Base-by-base conservation (phyloP, 306 rosid genomes). In the Prinsepia uniflora region DNA sequence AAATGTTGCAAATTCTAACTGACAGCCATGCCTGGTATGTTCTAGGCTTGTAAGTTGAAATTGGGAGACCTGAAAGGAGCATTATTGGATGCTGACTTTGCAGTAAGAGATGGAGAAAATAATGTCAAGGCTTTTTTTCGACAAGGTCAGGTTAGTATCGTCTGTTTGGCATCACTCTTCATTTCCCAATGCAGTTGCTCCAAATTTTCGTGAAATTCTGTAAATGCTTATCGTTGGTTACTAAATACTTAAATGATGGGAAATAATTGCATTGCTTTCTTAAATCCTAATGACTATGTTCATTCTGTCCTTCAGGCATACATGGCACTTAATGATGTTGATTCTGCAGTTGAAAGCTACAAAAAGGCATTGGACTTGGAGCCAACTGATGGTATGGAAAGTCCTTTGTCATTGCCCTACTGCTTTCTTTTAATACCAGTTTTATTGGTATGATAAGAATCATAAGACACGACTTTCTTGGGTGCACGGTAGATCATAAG, bases 51-150 rank as follows among this genome's bases (percentile, higher is more conserved):
- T 81, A 90, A 92, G 66, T 81, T 92, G 87, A 92, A 92, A 75
- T 59, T 92, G 73, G 91, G 96, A 44, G 96, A 92, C 79, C 75
- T 86, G 77, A 90, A 90, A 77, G 98, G 98, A 75, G 98, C 98
- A 52, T 69, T 93, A 44, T 72, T 93, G 76, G 98, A 93, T 81
- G 86, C 96, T 17, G 98, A 90, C 73, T 93, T 90, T 73, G 98
- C 98, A 24, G 87, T 90, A 82, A 92, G 94, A 50, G 98, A 93
- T 39, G 98, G 96, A 76, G 89, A 83, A 9, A 72, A 88, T 79
- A 90, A 93, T 84, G 98, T 84, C 45, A 93, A 93, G 82, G 98
- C 98, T 66, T 81, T 90, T 80, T 93, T 92, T 63, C 96, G 98
- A 67, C 96, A 92, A 80, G 98, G 98, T 63, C 98, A 92, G 96